Conservation (phyloP, 2,329 filamentous ascomycete species). For the Ceratocystis papillata region DNA sequence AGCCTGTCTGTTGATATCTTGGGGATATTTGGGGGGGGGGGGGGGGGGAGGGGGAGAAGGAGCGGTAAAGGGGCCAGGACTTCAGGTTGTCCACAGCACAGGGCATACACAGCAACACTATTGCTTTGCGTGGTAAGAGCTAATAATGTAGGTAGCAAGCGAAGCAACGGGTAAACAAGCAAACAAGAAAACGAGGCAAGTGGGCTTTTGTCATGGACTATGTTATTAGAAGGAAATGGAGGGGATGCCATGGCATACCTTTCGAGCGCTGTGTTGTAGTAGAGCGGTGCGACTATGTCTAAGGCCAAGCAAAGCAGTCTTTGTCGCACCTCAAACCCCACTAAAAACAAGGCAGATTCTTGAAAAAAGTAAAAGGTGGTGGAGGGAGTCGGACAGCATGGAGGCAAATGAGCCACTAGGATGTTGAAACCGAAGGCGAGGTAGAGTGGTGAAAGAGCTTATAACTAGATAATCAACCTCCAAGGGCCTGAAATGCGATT, state of each 20-base stretch:
- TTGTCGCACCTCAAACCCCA: constrained; percentile 10
- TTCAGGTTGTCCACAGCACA: neutral
- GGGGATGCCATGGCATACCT: neutral
- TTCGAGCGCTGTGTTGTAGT: neutral
- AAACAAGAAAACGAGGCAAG: neutral
- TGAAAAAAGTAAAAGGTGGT: neutral
- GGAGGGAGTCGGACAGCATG: neutral
- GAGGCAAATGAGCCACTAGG: constrained; percentile 9
- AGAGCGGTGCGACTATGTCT: neutral
- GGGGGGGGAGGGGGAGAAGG: neutral
- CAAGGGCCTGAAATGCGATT: neutral
- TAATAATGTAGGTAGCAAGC: neutral
- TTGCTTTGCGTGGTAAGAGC: neutral
- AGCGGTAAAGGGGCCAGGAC: neutral
- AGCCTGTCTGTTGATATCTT: constrained; percentile 1
- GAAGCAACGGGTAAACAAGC: too few relatives aligned
- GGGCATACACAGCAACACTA: neutral
- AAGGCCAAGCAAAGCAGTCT: neutral
- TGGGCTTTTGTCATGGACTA: neutral
- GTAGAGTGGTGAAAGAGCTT: neutral
- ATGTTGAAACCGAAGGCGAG: neutral
- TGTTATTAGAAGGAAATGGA: neutral
- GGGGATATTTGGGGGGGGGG: neutral
- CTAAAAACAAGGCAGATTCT: neutral
- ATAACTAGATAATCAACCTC: neutral